A percentile compares a stretch with the other conserved stretches of the same genome.
phyloP scores from a whole-genome alignment of 257 asterid species.

The Apocynum venetum region DNA sequence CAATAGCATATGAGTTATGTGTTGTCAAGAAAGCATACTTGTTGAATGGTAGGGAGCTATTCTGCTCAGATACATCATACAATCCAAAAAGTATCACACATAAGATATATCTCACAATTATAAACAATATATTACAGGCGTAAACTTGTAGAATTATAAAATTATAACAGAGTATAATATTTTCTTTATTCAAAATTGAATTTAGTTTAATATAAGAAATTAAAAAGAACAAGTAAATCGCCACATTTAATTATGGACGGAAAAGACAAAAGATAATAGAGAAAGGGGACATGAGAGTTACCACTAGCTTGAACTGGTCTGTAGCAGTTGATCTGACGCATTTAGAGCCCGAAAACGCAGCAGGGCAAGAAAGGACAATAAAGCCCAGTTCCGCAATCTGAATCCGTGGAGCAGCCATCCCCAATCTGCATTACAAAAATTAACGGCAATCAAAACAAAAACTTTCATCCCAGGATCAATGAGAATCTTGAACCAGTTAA shows the following conservation, averaged over 20 bases:
- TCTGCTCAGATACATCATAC: slow-evolving; percentile 32
- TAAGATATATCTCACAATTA: too few species aligned
- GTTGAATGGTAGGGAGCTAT: slow-evolving; percentile 72
- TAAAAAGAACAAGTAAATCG: too few species aligned
- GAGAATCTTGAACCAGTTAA: not conserved
- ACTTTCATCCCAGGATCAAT: not conserved
- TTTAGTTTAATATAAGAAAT: too few species aligned
- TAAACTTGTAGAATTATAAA: too few species aligned
- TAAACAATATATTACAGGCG: too few species aligned
- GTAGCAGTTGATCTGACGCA: slow-evolving; percentile 78
- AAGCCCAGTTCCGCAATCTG: slow-evolving; percentile 58
- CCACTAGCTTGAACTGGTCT: slow-evolving; percentile 56
- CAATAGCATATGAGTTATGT: slow-evolving; percentile 71
- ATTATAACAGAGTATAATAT: too few species aligned
- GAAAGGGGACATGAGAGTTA: slow-evolving; percentile 20
- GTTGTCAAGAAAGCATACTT: slow-evolving; percentile 84
- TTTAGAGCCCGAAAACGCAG: slow-evolving; percentile 39
- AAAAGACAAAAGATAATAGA: not conserved
- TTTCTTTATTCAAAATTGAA: too few species aligned
- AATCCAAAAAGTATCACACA: not conserved
- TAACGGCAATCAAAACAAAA: not conserved
- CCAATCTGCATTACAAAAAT: slow-evolving; percentile 29
- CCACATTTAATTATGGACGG: too few species aligned
- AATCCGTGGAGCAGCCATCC: slow-evolving; percentile 44
- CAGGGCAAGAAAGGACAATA: slow-evolving; percentile 53